Evolutionary conservation across 208 protist species (phyloP), one percentile per base, ranked within the genome.

Genomic region (Chromosphaera perkinsii): DNA sequence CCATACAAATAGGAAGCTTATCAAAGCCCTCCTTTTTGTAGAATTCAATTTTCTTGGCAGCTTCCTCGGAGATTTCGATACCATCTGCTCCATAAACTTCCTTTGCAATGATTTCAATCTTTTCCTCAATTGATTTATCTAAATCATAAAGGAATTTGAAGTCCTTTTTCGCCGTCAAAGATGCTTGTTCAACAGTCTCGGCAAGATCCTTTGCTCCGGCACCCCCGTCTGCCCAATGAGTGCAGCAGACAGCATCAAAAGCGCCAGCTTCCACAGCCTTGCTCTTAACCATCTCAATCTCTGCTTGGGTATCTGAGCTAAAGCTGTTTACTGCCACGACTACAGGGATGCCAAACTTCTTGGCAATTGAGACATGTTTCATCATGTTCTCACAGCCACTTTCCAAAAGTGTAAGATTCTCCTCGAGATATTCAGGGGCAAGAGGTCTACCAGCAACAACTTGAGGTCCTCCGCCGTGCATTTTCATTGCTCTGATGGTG

Each of bases 271-370:
- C 84, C 24, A 78, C 63, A 20, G 86, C 82, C 22, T 88, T 69
- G 51, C 85, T 51, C 33, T 76, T 61, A 33, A 97, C 77, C 22
- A 91, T 40, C 31, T 85, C 81, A 45, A 96, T 36, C 83, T 97
- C 94, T 0, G 74, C 79, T 27, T 80, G 60, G 3, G 89, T 93
- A 77, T 98, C 95, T 20, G 81, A 88, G 20, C 61, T 74, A 77
- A 96, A 96, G 61, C 81, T 74, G 74, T 98, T 98, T 60, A 98
- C 68, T 29, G 87, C 90, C 17, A 98, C 93, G 0, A 97, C 87
- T 12, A 93, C 90, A 47, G 90, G 90, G 20, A 97, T 90, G 54
- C 92, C 93, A 75, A 96, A 97, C 79, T 92, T 90, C 48, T 72
- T 70, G 14, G 89, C 73, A 80, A 96, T 96, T n/a, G 62, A 32